phyloP scores from a whole-genome alignment of 306 rosid species.

The Ammopiptanthus mongolicus region DNA sequence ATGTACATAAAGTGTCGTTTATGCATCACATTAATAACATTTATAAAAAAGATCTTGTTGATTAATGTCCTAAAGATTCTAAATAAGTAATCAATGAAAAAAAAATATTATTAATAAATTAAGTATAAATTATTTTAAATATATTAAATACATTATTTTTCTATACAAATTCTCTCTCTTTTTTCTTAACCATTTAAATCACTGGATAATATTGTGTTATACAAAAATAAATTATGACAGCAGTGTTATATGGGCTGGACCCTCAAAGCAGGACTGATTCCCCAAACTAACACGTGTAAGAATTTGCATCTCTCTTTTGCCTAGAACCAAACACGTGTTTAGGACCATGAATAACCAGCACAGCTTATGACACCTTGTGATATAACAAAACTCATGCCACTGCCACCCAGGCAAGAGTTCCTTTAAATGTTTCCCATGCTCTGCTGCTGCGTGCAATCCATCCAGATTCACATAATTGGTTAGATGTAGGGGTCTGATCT shows the following conservation, averaged over 20 bases:
- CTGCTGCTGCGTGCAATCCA: too few relatives aligned
- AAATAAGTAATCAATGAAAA: too few relatives aligned
- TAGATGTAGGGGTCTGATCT: neutral
- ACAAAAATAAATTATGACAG: neutral
- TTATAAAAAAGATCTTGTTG: too few relatives aligned
- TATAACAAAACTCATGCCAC: neutral
- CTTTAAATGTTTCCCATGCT: neutral
- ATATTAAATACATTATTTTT: too few relatives aligned
- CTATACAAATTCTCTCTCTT: too few relatives aligned
- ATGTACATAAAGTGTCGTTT: too few relatives aligned
- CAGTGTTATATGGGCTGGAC: constrained; percentile 36
- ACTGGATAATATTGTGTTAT: too few relatives aligned
- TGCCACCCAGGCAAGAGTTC: neutral
- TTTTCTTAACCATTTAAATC: too few relatives aligned
- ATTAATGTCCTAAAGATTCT: too few relatives aligned
- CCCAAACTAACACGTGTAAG: constrained; percentile 16
- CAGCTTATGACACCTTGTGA: constrained; percentile 19
- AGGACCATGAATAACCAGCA: constrained; percentile 26
- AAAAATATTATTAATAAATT: too few relatives aligned
- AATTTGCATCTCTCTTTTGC: neutral
- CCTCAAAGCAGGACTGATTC: constrained; percentile 43
- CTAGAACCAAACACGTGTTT: constrained; percentile 19
- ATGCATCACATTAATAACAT: too few relatives aligned
- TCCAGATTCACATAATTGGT: constrained; percentile 9
- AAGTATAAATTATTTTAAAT: too few relatives aligned